phyloP scores from a whole-genome alignment of 495 filamentous ascomycete genomes.

The Articulospora tetracladia region DNA sequence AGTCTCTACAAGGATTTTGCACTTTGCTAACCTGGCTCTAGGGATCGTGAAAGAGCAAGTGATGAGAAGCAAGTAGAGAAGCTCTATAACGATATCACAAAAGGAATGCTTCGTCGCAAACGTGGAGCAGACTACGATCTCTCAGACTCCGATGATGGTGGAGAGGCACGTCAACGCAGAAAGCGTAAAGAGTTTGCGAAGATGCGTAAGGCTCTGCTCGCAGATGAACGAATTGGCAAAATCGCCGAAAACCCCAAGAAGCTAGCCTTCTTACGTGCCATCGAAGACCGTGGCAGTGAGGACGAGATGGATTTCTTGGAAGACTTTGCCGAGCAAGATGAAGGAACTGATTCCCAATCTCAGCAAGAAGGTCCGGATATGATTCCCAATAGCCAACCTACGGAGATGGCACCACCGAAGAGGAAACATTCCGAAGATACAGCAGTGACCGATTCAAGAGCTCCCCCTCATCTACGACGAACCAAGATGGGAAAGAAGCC shows the following conservation, averaged over 20 bases:
- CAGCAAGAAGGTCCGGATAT: slow-evolving; percentile 31
- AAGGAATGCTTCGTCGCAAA: slow-evolving; percentile 76
- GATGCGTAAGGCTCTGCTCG: slow-evolving; percentile 84
- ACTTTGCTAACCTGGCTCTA: slow-evolving; percentile 17
- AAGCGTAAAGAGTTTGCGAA: slow-evolving; percentile 87
- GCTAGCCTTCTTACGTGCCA: slow-evolving; percentile 79
- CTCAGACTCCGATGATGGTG: slow-evolving; percentile 83
- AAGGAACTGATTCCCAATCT: slow-evolving; percentile 37
- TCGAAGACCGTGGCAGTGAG: slow-evolving; percentile 79
- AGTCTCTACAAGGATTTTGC: background rate
- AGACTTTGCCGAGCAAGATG: slow-evolving; percentile 42
- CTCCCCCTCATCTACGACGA: slow-evolving; percentile 61
- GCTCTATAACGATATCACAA: slow-evolving; percentile 87
- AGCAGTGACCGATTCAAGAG: slow-evolving; percentile 47
- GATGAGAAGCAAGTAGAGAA: slow-evolving; percentile 86
- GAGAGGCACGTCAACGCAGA: slow-evolving; percentile 67
- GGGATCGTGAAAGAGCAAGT: slow-evolving; percentile 58
- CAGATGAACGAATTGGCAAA: slow-evolving; percentile 87
- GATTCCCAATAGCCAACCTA: slow-evolving; percentile 45
- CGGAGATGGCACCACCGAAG: slow-evolving; percentile 35
- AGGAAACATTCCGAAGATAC: slow-evolving; percentile 50
- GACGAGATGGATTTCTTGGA: slow-evolving; percentile 75
- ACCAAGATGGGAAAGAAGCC: slow-evolving; percentile 61
- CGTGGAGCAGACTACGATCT: slow-evolving; percentile 73
- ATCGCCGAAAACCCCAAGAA: slow-evolving; percentile 90